Conservation (phyloP, 1,284 basidiomycete genomes). For the Termitomyces sp. region DNA sequence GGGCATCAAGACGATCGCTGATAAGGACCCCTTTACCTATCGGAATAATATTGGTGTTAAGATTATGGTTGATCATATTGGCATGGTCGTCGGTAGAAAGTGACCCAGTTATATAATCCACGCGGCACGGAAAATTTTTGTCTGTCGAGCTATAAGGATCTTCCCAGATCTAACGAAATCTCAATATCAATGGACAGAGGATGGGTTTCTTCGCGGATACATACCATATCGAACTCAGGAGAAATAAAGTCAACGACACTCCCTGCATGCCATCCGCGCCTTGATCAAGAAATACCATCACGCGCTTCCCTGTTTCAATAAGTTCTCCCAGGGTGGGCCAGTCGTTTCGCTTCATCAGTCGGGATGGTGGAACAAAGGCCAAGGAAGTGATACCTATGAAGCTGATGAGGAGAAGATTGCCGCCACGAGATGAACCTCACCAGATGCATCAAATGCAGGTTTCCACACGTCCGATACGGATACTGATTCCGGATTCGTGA, state of each 20-base stretch:
- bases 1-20: constrained; percentile 34
- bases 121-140: constrained; percentile 61
- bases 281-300: constrained; percentile 72
- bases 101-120: constrained; percentile 57
- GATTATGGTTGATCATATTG: constrained; percentile 55
- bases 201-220: constrained; percentile 3
- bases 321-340: constrained; percentile 77
- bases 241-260: constrained; percentile 57
- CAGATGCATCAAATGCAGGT: constrained; percentile 51
- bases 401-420: neutral
- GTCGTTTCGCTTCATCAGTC: constrained; percentile 46
- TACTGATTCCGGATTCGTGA: constrained; percentile 65
- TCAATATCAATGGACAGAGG: neutral
- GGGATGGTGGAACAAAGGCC: constrained; percentile 54
- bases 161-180: constrained; percentile 61
- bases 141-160: constrained; percentile 64
- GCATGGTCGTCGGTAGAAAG: constrained; percentile 46
- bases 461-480: constrained; percentile 47
- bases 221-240: constrained; percentile 56
- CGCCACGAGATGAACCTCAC: constrained; percentile 14
- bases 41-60: constrained; percentile 37
- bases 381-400: constrained; percentile 49
- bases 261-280: constrained; percentile 37
- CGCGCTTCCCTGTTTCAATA: constrained; percentile 58
- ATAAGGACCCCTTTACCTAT: constrained; percentile 38